Base-by-base conservation (phyloP, 306 rosid genomes). In the Canavalia gladiata region DNA sequence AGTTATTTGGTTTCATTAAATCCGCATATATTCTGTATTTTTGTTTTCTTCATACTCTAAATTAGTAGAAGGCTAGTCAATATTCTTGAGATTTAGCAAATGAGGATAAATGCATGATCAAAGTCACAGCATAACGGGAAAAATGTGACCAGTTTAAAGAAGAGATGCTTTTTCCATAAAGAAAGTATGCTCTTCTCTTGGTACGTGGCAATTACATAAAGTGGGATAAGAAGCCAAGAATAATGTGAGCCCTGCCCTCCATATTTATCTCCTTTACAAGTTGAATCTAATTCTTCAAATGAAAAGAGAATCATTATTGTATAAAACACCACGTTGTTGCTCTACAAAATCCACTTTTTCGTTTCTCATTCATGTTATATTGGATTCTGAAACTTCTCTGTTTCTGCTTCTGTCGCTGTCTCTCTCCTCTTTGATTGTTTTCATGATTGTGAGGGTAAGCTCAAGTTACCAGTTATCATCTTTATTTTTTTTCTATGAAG, bases 211-310 rank as follows among this genome's bases (percentile, higher is more conserved):
- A n/a, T 35, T 2, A 37, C 35, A 34, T 52, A 72, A 34, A 13
- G 49, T 2, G 41, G 67, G 30, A 39, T 60, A 29, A 43, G 39
- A 68, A 45, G 37, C 18, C 39, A 45, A 28, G 39, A 45, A 68
- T 45, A 68, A 29, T 29, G 74, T 9, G 57, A 68, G 41, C 39
- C 74, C 18, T 8, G 8, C 46, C 3, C 25, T 18, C 25, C 25
- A 18, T 18, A 18, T 18, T 18, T 34, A 5, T 3, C 41, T 55
- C 18, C 18, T 18, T 39, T 41, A 28, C 8, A 10, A 12, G 3
- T 42, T 41, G 78, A 39, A 74, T 74, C 67, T 3, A 43, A 74
- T 74, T 74, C 67, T 74, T 41, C 39, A 28, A 56, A 9, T 54
- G 25, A 52, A 56, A 55, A 42, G 41, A 56, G 54, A 74, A 55